Base-by-base conservation (phyloP, 2,329 filamentous ascomycete genomes). In the Sporothrix brasiliensis region DNA sequence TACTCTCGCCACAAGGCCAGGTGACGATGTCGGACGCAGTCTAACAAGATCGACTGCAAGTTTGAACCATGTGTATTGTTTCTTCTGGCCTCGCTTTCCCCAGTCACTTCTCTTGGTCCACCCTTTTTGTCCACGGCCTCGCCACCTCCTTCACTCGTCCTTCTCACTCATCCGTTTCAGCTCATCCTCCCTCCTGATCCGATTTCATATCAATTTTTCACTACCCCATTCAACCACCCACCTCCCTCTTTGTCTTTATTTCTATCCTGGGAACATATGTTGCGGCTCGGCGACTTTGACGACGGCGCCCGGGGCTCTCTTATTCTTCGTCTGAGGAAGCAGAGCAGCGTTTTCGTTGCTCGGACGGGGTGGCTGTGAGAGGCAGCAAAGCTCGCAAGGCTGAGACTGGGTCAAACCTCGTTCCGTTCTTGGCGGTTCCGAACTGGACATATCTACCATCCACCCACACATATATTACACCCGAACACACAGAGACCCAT, bases 11-110 rank as follows among this genome's bases (percentile, higher is more conserved):
- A 63, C 58, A 63, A 24, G 11, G 34, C 16, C 7, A 24, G 34
- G 14, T 52, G 63, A 66, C 63, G 27, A 66, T 66, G 63, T 52
- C 47, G 63, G 47, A 21, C 27, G 63, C 47, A 53, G 27, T 21
- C 30, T 52, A 66, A 39, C 16, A 9, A 24, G 16, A 30, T 50
- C 24, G 56, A 30, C 19, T 66, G 44, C 24, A 30, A n/a, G n/a
- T n/a, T 47, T 49, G 16, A 14, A 14, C 13, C 44, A 11, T 49
- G 11, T 39, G 34, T 19, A 21, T 61, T 21, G 54, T 14, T 7
- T 27, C 34, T 58, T 39, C 16, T n/a, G 30, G 6, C 52, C 10
- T 54, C 27, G 10, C 52, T 4, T 54, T 34, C 9, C 39, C n/a
- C 52, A 5, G 60, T 27, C 27, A 63, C 16, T 21, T 39, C 4